phyloP scores from a whole-genome alignment of 257 asterid species.

The Nicotiana attenuata region DNA sequence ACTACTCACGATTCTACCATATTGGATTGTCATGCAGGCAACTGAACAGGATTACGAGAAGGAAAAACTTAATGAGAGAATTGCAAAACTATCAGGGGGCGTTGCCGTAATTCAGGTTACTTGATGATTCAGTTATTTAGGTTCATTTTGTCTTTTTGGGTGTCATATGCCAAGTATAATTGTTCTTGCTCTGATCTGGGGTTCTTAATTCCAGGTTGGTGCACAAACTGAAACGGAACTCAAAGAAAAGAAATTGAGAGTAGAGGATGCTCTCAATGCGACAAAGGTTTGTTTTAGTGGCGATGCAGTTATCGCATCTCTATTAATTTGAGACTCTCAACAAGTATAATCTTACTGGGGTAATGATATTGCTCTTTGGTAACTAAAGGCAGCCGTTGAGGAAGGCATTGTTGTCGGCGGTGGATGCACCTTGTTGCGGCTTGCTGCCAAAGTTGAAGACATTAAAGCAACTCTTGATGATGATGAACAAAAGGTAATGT shows the following conservation, averaged over 20 bases:
- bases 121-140: background rate
- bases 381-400: conserved; percentile 92
- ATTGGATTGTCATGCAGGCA: conserved; percentile 35
- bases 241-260: conserved; percentile 95
- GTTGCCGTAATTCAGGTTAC: conserved; percentile 98
- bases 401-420: conserved; percentile 99
- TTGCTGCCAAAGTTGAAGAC: conserved; percentile 84
- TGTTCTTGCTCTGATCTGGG: background rate
- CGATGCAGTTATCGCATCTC: background rate
- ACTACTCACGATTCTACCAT: background rate
- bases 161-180: background rate
- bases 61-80: conserved; percentile 84
- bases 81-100: conserved; percentile 93
- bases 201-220: conserved; percentile 59
- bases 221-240: conserved; percentile 98
- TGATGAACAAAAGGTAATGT: conserved; percentile 74
- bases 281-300: conserved; percentile 51
- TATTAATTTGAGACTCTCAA: background rate
- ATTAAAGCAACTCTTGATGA: conserved; percentile 77
- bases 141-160: background rate
- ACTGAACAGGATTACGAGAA: conserved; percentile 95
- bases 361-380: conserved; percentile 5
- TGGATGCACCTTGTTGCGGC: conserved; percentile 88
- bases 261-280: conserved; percentile 98
- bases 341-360: background rate